A percentile compares a stretch with the other conserved stretches of the same genome.
Evolutionary conservation across 805 yeast species (phyloP).

Genomic region (Zygotorulaspora danielsina): DNA sequence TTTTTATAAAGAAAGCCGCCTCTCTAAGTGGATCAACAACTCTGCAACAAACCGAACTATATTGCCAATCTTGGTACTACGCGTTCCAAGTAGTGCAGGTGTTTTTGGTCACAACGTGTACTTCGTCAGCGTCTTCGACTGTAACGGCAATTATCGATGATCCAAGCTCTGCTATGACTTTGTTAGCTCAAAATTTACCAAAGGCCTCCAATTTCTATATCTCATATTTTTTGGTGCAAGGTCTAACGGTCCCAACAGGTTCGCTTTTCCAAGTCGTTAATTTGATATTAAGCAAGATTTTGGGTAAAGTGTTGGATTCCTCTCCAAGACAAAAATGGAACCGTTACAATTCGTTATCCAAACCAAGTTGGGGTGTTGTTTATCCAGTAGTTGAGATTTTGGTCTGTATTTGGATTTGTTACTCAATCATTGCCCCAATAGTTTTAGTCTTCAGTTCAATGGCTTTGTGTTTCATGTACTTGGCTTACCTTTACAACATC

Average conservation of each 20-base stretch:
- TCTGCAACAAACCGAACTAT: conserved; percentile 64
- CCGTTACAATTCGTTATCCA: conserved; percentile 58
- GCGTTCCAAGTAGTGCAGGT: conserved; percentile 90
- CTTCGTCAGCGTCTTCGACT: conserved; percentile 78
- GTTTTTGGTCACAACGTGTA: conserved; percentile 74
- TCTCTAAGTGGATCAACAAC: conserved; percentile 69
- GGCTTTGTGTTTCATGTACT: conserved; percentile 52
- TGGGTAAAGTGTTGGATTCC: conserved; percentile 68
- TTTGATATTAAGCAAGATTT: conserved; percentile 62
- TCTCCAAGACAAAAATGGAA: conserved; percentile 94
- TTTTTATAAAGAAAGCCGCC: conserved; percentile 74
- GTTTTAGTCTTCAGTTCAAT: conserved; percentile 62
- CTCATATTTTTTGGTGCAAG: conserved; percentile 74
- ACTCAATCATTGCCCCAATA: conserved; percentile 75
- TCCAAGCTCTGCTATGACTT: conserved; percentile 67
- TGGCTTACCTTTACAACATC: conserved; percentile 60
- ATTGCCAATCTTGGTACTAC: conserved; percentile 84
- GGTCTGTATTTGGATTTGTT: conserved; percentile 66
- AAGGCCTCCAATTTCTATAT: conserved; percentile 89
- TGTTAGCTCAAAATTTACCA: conserved; percentile 76
- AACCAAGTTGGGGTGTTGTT: conserved; percentile 74
- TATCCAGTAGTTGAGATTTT: conserved; percentile 77
- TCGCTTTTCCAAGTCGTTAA: conserved; percentile 70
- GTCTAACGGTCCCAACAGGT: conserved; percentile 74
- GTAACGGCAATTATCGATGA: conserved; percentile 61